Evolutionary conservation across 192 early-diverging fungal species (phyloP).

Genomic region (Backusella mclennaniae): DNA sequence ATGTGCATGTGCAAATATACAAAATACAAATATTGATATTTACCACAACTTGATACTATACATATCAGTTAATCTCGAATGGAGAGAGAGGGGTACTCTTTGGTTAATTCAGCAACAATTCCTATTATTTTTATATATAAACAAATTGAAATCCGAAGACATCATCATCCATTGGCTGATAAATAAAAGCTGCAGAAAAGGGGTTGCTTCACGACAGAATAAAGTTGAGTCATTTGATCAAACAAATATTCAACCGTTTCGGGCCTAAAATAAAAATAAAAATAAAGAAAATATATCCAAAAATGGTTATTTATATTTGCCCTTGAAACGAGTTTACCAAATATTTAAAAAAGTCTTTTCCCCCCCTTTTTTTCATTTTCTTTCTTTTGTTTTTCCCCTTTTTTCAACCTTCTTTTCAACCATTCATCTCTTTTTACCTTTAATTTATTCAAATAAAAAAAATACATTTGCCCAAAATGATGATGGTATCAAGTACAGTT

Average conservation of each 20-base stretch:
- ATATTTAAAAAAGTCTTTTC: conserved; percentile 8
- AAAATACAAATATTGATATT: background rate
- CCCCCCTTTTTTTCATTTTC: background rate
- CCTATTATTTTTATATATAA: background rate
- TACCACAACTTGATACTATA: background rate
- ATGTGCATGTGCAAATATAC: background rate
- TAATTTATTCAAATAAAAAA: background rate
- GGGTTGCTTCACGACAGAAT: conserved; percentile 6
- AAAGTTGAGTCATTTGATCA: conserved; percentile 2
- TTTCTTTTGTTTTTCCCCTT: background rate
- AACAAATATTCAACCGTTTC: conserved; percentile 7
- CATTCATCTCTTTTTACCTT: background rate
- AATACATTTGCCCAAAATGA: background rate
- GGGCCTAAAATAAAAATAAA: background rate
- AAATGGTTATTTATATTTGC: background rate
- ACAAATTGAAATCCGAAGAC: background rate
- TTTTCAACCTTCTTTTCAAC: background rate
- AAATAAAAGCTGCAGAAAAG: conserved; percentile 1
- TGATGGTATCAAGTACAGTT: conserved; percentile 8
- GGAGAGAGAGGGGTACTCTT: background rate
- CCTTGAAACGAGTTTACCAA: background rate
- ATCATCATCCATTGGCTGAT: background rate
- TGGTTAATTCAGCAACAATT: background rate
- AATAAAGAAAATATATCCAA: conserved; percentile 14
- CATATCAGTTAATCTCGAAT: background rate